Evolutionary conservation across 2,329 filamentous ascomycete genomes (phyloP).

Genomic region (Hypoxylon sp.): DNA sequence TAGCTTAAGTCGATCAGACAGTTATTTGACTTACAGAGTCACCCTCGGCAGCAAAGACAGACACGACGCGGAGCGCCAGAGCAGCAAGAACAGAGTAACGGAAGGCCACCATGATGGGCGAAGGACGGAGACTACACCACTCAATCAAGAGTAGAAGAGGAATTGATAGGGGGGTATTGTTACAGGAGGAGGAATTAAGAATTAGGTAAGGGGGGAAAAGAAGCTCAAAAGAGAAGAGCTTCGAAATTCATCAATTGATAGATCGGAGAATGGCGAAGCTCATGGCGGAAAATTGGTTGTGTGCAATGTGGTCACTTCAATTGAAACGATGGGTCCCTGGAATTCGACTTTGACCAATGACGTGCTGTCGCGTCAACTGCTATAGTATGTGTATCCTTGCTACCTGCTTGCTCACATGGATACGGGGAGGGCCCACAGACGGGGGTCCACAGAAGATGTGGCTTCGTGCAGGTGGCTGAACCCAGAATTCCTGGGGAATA

Average conservation of each 20-base stretch:
- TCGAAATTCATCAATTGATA: conserved; percentile 35
- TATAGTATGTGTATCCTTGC: not conserved
- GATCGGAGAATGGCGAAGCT: conserved; percentile 23
- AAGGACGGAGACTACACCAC: conserved; percentile 1
- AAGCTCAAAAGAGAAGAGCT: conserved; percentile 28
- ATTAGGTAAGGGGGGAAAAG: conserved; percentile 29
- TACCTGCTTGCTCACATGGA: not conserved
- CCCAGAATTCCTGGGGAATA: not conserved
- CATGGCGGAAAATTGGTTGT: conserved; percentile 42
- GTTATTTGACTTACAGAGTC: conserved; percentile 49
- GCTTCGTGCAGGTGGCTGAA: not conserved
- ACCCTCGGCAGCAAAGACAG: conserved; percentile 53
- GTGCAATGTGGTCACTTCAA: conserved; percentile 48
- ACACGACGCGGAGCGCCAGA: conserved; percentile 53
- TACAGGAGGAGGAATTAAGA: conserved; percentile 1
- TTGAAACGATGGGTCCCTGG: conserved; percentile 34
- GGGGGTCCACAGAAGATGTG: not conserved
- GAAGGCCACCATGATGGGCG: conserved; percentile 54
- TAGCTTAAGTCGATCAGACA: not conserved
- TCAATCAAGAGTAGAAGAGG: conserved; percentile 27
- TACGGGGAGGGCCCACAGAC: not conserved
- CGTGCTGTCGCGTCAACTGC: conserved; percentile 37
- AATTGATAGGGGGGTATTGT: not conserved
- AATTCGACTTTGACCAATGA: conserved; percentile 36
- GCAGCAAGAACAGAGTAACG: conserved; percentile 55